These are phyloP conservation scores for Graphiopsis chlorocephala DNA, from an alignment of 2,329 filamentous ascomycete species.

Conservation along the genomic window DNA sequence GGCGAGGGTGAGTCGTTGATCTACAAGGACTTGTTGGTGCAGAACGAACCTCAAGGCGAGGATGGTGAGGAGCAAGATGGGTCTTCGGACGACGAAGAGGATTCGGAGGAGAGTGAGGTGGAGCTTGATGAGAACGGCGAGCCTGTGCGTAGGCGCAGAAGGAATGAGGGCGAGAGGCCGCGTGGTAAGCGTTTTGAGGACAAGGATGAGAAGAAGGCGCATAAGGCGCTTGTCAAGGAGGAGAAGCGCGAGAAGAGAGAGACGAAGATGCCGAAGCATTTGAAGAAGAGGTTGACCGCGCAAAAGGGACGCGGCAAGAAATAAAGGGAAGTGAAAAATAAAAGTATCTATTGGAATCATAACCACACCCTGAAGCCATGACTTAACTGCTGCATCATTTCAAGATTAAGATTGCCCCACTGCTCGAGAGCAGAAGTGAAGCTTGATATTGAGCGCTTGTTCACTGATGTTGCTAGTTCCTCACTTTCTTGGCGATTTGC, in stretches of 20 bases:
- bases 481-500: background rate
- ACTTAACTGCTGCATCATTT: background rate
- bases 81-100: slow-evolving; percentile 20
- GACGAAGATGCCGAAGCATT: slow-evolving; percentile 91
- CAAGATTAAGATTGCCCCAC: background rate
- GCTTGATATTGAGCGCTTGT: background rate
- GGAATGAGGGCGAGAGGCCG: slow-evolving; percentile 57
- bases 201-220: slow-evolving; percentile 84
- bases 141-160: slow-evolving; percentile 19
- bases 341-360: background rate
- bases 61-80: slow-evolving; percentile 22
- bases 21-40: slow-evolving; percentile 78
- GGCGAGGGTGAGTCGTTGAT: slow-evolving; percentile 75
- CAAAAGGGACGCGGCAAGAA: slow-evolving; percentile 59
- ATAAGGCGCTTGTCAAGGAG: slow-evolving; percentile 90
- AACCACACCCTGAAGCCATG: too few species aligned
- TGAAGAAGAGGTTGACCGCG: slow-evolving; percentile 85
- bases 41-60: slow-evolving; percentile 49
- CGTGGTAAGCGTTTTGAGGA: slow-evolving; percentile 84
- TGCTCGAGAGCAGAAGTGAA: background rate
- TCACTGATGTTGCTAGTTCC: background rate
- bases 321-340: slow-evolving; percentile 37
- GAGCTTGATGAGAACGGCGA: slow-evolving; percentile 46
- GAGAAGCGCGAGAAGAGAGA: slow-evolving; percentile 91
- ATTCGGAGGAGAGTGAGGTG: slow-evolving; percentile 30